Evolutionary conservation across 164 flowering plant species (phyloP).

Genomic region (Amborella trichopoda): DNA sequence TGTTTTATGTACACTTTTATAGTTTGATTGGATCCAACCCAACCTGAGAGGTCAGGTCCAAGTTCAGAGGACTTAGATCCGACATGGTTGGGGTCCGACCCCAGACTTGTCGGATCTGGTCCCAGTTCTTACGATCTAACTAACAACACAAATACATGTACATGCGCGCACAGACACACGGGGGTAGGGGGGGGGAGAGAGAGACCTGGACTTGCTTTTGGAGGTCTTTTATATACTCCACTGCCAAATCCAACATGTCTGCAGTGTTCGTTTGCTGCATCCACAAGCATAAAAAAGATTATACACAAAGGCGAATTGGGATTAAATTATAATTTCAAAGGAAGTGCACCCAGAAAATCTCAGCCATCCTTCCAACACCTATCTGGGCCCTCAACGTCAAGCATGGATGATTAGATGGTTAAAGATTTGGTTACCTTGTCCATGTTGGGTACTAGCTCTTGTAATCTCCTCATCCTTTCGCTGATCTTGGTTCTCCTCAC

Average conservation of each 20-base stretch:
- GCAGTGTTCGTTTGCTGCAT: constrained; percentile 99
- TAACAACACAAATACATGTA: background rate
- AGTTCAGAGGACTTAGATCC: no score
- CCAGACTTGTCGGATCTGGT: no score
- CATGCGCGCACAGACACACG: background rate
- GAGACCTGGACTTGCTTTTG: constrained; percentile 74
- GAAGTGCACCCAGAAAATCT: background rate
- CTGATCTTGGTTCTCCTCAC: constrained; percentile 89
- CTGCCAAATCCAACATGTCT: constrained; percentile 95
- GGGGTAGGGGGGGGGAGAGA: background rate
- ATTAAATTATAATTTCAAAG: background rate
- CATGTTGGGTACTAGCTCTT: constrained; percentile 97
- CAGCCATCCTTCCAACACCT: background rate
- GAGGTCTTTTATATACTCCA: constrained; percentile 85
- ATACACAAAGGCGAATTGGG: background rate
- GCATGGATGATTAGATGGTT: background rate
- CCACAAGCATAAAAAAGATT: no score
- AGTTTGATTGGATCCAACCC: no score
- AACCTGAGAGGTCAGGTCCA: no score
- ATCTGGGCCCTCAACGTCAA: background rate
- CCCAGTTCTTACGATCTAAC: background rate
- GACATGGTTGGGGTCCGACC: no score
- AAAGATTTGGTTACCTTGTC: constrained; percentile 52
- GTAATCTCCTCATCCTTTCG: constrained; percentile 87
- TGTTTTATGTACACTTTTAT: no score